Base-by-base conservation (phyloP, 2,329 filamentous ascomycete species). In the Neopestalotiopsis clavispora region DNA sequence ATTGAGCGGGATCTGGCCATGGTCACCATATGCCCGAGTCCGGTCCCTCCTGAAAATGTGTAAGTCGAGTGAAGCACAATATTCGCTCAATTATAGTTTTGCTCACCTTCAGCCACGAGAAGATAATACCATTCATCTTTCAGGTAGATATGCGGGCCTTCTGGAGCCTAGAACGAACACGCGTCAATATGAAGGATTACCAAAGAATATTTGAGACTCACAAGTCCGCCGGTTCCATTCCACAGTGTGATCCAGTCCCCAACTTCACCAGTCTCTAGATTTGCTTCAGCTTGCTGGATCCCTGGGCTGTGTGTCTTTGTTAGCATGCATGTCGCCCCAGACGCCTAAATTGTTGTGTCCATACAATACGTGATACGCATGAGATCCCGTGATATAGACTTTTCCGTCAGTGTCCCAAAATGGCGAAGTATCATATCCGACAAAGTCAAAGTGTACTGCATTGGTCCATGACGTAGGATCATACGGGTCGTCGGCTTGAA, bases 321-420 rank as follows among this genome's bases (percentile, higher is more conserved):
- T 32, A 65, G 69, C 49, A 20, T 17, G 14, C 71, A 69, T 66
- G 6, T 3, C 34, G 17, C 23, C 6, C 4, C 12, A n/a, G 20
- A 30, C 14, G 12, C 57, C 23, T 6, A 6, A 9, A 58, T 66
- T 67, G 17, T 23, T 34, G 38, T 42, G 23, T 3, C 30, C 75
- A 69, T 57, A 78, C 73, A 69, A 70, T 20, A 81, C 75, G 67
- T 77, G 75, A 76, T 77, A 82, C 6, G 78, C 77, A 69, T 82
- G 80, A n/a, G 75, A 78, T 3, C 79, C 81, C 0, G 80, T 81
- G 3, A 87, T 82, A 68, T 89, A 90, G 0, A 83, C 78, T 68
- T 82, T 85, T 1, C 87, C 87, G 61, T 89, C 84, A 0, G 83
- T 82, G 64, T 89, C 85, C 84, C 86, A 90, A 72, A 88, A 87